Base-by-base conservation (phyloP, 116 monocot species). In the Papilionanthe hybrid region DNA sequence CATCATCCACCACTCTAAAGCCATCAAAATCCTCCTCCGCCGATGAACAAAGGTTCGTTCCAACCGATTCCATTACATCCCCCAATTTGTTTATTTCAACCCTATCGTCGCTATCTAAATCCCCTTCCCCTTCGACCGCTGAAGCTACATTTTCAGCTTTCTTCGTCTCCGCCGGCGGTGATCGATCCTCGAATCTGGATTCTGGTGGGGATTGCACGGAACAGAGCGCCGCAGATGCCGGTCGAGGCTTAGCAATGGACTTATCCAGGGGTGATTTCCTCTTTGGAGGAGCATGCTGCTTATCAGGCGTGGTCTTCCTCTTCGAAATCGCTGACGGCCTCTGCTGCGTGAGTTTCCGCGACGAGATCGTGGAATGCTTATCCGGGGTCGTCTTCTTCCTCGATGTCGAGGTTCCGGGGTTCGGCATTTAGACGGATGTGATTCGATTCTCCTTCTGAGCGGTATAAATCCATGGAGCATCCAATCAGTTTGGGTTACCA, bases 141-240 rank as follows among this genome's bases (percentile, higher is more conserved):
- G 75, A 63, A 9, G 53, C 28, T 28, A 25, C 23, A 15, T 60
- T 9, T 19, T 9, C 43, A 11, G 49, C 7, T 60, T 49, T 74
- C 29, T 72, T 53, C 13, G 29, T 66, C 22, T 55, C 42, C 12
- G 5, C 60, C 44, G 47, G 7, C 18, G 77, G 72, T 15, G 72
- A 42, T 7, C 17, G 69, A 32, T 47, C 22, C 3, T 77, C 32
- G 72, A 78, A 72, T 55, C 44, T 45, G 72, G 60, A 77, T 45
- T 76, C 82, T 2, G 87, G 90, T 17, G 87, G 78, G 5, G 87
- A 85, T 72, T 63, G 79, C n/a, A 79, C 72, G 23, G 87, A 73
- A 76, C 87, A 82, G 63, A 90, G 75, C 11, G 72, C 56, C 4
- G 82, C 69, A 56, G 86, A 6, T 45, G 9, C 84, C 29, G 42